Evolutionary conservation across 108 stramenopile species (phyloP), one percentile per base, ranked within the genome.

Genomic region (Discostella stelligeroides): DNA sequence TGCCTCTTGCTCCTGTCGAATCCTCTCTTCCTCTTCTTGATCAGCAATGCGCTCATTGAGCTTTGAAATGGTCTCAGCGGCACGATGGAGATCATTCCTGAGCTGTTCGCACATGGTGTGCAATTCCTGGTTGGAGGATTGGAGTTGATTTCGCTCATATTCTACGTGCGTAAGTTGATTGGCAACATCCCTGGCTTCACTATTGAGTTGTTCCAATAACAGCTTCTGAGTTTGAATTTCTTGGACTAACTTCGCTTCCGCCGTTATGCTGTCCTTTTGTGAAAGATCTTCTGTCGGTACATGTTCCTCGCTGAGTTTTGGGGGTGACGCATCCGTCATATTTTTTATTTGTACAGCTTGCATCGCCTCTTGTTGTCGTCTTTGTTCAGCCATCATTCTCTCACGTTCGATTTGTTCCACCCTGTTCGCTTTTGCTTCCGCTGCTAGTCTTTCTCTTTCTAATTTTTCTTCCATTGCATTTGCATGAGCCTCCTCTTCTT

Each of bases 361-460:
- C 53, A 83, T 79, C 46, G 86, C 86, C 8, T 70, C 77, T 50
- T 82, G 79, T 47, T 76, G 72, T 14, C 23, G 58, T 27, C 76
- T 69, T 73, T 82, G 48, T 54, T 83, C 78, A 55, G 82, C 71
- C 42, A 39, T 17, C n/a, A n/a, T n/a, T n/a, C n/a, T n/a, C n/a
- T n/a, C n/a, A n/a, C n/a, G n/a, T n/a, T n/a, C n/a, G n/a, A n/a
- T n/a, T n/a, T n/a, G n/a, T 51, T 2, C 46, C 18, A 28, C 60
- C 17, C 43, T 1, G 21, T 29, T n/a, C 34, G 42, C 47, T 24
- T 43, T 21, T 34, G 60, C 63, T 28, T 28, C 39, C 46, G 29
- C 69, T 62, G 56, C 29, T 23, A 49, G 12, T 13, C 47, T 30
- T 24, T 61, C 50, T 11, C 14, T 20, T 63, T 72, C 61, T 30